Base-by-base conservation (phyloP, 2,329 filamentous ascomycete genomes). In the Colletotrichum phormii region DNA sequence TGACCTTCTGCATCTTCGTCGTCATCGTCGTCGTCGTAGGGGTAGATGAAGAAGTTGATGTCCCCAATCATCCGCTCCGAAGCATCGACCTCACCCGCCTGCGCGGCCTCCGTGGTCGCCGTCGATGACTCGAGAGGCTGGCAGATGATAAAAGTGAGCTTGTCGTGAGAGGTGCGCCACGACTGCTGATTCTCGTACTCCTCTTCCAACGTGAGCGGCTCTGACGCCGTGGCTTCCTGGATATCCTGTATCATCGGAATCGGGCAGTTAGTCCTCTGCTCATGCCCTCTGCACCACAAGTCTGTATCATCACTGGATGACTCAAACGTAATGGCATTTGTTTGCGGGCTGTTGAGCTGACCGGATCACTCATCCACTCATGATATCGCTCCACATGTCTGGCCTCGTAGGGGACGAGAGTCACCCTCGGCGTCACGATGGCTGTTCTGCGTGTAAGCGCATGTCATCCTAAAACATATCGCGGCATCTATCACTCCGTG, bases 161-260 rank as follows among this genome's bases (percentile, higher is more conserved):
- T 98, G 83, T 98, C 95, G 31, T 85, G 82, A 54, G 97, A 94
- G 24, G 84, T 85, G 49, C 95, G 91, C 96, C 96, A 98, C 75
- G 91, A 94, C n/a, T 85, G 84, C 82, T 98, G 96, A 91, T 98
- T 98, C 62, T 90, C 89, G 82, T 97, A 95, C 85, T 98, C 96
- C 79, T 98, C 93, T 0, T 90, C 86, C 0, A 98, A 86, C 0
- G 89, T 91, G 63, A 98, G 88, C 0, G 92, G 94, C 75, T 98
- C 95, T 0, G 95, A 98, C 1, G 96, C 95, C 0, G 96, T 98
- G 66, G 93, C 92, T 82, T 91, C 87, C 84, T 93, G 95, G 51
- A 98, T 93, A 59, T 91, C 89, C 91, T 94, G 46, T 42, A 42
- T 24, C 46, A 11, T 3, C 12, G 29, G 26, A 26, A 31, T 72